Base-by-base conservation (phyloP, 352 stramenopile genomes). In the Phytophthora capsici region DNA sequence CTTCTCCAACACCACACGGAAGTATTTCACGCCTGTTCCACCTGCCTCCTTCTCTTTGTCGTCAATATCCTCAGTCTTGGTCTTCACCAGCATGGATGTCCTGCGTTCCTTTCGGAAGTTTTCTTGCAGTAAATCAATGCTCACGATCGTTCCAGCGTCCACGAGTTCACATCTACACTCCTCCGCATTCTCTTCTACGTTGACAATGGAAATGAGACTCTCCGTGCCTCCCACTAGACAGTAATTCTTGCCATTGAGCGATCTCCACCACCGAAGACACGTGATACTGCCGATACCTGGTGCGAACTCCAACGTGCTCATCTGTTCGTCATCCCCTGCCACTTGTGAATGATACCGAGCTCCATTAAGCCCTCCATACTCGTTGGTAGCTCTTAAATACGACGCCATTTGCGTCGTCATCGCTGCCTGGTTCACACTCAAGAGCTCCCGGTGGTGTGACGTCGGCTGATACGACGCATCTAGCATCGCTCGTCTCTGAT, bases 351-450 rank as follows among this genome's bases (percentile, higher is more conserved):
- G 78, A 66, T 96, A 96, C 6, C 86, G 73, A 47, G 88, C 86
- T 46, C 84, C 88, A 55, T 96, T 94, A 10, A 92, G 72, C 0
- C 88, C 88, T 45, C 86, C 86, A 36, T 77, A 81, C 44, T 93
- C 82, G 62, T 94, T 94, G 8, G 85, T 92, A 8, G 86, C 84
- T 26, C 88, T 75, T 40, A 96, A 68, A 62, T 93, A 96, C 45
- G 86, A 91, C 34, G 86, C 84, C 88, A 96, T 94, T 47, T 91
- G 86, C 30, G 76, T 80, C 49, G 71, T 91, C 83, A 94, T 93
- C 37, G 81, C 84, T 38, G 81, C 88, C 26, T 82, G 82, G 26
- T 76, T 63, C 9, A 90, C 83, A 67, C 63, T 86, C 78, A 96
- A 79, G 26, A 93, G 79, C 62, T 94, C 88, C 26, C 77, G 78